Conservation (phyloP, 805 yeast genomes). For the Cyberlindnera bimundalis region DNA sequence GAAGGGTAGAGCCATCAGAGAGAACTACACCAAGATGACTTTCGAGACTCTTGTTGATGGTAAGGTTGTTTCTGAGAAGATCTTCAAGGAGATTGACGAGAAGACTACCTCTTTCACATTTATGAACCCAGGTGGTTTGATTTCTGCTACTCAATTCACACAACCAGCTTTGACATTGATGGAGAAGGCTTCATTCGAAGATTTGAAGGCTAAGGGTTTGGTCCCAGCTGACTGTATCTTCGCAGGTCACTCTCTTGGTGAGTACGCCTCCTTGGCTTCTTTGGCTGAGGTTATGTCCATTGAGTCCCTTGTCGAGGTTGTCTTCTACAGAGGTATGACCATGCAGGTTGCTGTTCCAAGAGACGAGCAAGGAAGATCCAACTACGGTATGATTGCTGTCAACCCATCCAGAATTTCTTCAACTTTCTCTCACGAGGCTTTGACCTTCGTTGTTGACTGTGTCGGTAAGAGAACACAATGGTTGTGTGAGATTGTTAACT, state of each 20-base stretch:
- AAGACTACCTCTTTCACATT: slow-evolving; percentile 82
- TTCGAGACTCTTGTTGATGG: slow-evolving; percentile 93
- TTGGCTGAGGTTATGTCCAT: slow-evolving; percentile 98
- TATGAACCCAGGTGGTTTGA: slow-evolving; percentile 88
- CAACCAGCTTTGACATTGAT: slow-evolving; percentile 98
- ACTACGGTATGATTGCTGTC: slow-evolving; percentile 98
- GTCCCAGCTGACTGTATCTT: slow-evolving; percentile 91
- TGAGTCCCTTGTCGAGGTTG: slow-evolving; percentile 95
- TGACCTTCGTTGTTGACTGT: slow-evolving; percentile 90
- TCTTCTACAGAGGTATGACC: slow-evolving; percentile 99
- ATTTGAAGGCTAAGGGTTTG: slow-evolving; percentile 91
- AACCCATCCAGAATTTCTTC: slow-evolving; percentile 91
- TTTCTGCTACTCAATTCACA: slow-evolving; percentile 97
- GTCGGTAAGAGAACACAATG: slow-evolving; percentile 81
- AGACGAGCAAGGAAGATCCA: slow-evolving; percentile 91
- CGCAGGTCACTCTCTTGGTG: slow-evolving; percentile 99
- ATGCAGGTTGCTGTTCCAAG: slow-evolving; percentile 99
- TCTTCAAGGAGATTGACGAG: slow-evolving; percentile 87
- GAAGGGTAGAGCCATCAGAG: slow-evolving; percentile 91
- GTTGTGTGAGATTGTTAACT: slow-evolving; percentile 97
- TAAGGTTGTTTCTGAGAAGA: slow-evolving; percentile 82
- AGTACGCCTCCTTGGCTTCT: slow-evolving; percentile 95
- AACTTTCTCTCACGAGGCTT: slow-evolving; percentile 89
- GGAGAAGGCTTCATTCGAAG: slow-evolving; percentile 99
- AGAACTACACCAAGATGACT: slow-evolving; percentile 94